Evolutionary conservation across 2,329 filamentous ascomycete genomes (phyloP), one percentile per base, ranked within the genome.

Genomic region (Ceratocystiopsis brevicomis): DNA sequence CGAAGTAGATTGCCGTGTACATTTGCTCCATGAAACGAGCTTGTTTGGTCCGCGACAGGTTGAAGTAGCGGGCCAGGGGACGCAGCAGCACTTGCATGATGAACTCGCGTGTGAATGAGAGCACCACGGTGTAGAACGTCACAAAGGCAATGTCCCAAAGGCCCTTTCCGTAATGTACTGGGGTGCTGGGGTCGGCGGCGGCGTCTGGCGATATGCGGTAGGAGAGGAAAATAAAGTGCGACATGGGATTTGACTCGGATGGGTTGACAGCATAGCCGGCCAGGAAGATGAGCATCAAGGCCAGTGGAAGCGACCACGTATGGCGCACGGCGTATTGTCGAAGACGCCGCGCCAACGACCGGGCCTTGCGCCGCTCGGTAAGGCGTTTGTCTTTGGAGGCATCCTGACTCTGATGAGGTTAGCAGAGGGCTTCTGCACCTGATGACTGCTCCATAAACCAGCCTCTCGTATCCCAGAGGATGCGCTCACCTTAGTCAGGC

Each of bases 1-100:
- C 75, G 60, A 94, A 94, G 69, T 96, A 95, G 43, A 94, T 66
- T 21, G 86, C 87, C 1, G 87, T 94, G 63, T 96, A 96, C 56
- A 81, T 76, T 63, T 96, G 87, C 61, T 96, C 87, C 83, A 94
- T 90, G 68, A 94, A 95, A 33, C 87, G 79, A 15, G 78, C 73
- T 55, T 90, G 85, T 65, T 94, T 95, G 49, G 70, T 76, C 45
- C 78, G 73, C 49, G 72, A 75, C 55, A 95, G 76, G 15, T 83
- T 81, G 44, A 67, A 76, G 51, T 65, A 68, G 38, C 74, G 67
- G 6, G 85, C 84, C 48, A 87, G 66, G 0, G 86, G 87, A 13
- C 78, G 76, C 46, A 95, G 74, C 41, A 93, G 54, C 54, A 85
- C 78, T 63, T 94, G 87, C 87, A 94, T 95, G 62, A 93, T 71